Conservation (phyloP, 805 yeast species). For the Grigorovia humatica region DNA sequence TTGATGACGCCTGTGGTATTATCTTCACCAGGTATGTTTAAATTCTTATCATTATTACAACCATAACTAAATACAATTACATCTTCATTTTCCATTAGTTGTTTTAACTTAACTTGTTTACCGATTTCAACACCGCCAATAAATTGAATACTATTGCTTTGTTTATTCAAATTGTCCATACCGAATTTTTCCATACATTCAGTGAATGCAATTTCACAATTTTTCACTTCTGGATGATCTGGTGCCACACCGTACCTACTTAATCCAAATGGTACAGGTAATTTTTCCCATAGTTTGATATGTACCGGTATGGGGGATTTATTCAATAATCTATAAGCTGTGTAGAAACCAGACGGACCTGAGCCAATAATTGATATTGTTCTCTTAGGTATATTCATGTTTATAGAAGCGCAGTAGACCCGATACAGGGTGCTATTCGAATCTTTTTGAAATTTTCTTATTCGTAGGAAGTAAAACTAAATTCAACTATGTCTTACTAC, state of each 20-base stretch:
- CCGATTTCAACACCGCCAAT: conserved; percentile 70
- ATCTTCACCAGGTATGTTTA: conserved; percentile 50
- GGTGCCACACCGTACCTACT: conserved; percentile 97
- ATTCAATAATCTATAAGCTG: conserved; percentile 63
- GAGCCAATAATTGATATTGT: conserved; percentile 75
- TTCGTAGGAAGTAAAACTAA: too few species aligned
- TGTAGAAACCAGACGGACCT: conserved; percentile 95
- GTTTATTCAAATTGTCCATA: background rate
- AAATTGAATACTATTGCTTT: conserved; percentile 38
- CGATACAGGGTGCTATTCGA: too few species aligned
- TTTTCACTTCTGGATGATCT: conserved; percentile 94
- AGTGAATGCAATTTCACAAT: conserved; percentile 59
- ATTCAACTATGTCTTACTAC: too few species aligned
- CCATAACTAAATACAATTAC: conserved; percentile 79
- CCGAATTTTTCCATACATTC: conserved; percentile 31
- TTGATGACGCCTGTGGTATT: conserved; percentile 54
- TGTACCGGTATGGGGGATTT: conserved; percentile 32
- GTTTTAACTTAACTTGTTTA: conserved; percentile 40
- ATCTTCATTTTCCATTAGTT: conserved; percentile 50
- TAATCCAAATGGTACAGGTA: conserved; percentile 87
- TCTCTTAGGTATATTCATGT: conserved; percentile 2
- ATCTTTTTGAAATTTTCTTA: too few species aligned
- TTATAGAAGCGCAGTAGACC: too few species aligned
- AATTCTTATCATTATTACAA: conserved; percentile 45
- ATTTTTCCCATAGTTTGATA: conserved; percentile 70